A percentile compares a stretch with the other conserved stretches of the same genome.
phyloP scores from a whole-genome alignment of 2,329 filamentous ascomycete genomes.

The Sclerotinia minor region DNA sequence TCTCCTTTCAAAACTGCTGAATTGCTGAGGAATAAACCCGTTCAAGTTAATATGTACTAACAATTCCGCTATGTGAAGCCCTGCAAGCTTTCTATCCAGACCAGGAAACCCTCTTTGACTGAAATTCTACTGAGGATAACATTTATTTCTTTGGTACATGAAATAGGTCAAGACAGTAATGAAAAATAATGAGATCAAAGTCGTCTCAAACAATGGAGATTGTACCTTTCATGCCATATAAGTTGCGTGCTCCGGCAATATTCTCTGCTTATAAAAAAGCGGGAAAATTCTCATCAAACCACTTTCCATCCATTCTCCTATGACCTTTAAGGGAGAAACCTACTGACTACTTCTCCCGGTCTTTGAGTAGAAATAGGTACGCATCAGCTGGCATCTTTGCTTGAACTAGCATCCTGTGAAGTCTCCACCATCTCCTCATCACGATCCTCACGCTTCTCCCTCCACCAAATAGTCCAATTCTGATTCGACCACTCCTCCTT shows the following conservation, averaged over 20 bases:
- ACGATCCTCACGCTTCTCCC: neutral
- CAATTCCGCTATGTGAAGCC: too few relatives aligned
- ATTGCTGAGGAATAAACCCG: too few relatives aligned
- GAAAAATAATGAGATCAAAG: too few relatives aligned
- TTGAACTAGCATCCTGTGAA: neutral
- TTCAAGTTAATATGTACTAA: too few relatives aligned
- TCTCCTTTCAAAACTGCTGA: too few relatives aligned
- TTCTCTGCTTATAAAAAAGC: neutral
- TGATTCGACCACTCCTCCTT: neutral
- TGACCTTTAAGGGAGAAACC: neutral
- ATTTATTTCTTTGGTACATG: too few relatives aligned
- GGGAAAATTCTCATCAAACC: neutral
- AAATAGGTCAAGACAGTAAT: too few relatives aligned
- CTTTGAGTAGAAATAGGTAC: neutral
- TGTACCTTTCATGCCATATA: neutral
- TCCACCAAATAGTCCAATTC: conserved; percentile 13
- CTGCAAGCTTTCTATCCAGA: too few relatives aligned
- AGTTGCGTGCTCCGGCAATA: neutral
- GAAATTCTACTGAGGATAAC: too few relatives aligned
- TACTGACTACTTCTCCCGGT: too few relatives aligned
- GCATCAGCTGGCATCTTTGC: neutral
- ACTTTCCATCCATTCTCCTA: neutral
- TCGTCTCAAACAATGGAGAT: neutral
- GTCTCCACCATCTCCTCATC: neutral
- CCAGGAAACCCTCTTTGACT: too few relatives aligned